A percentile compares a stretch with the other conserved stretches of the same genome.
Evolutionary conservation across 768 basidiomycete genomes (phyloP).

Genomic region (Suillus ampliporus): DNA sequence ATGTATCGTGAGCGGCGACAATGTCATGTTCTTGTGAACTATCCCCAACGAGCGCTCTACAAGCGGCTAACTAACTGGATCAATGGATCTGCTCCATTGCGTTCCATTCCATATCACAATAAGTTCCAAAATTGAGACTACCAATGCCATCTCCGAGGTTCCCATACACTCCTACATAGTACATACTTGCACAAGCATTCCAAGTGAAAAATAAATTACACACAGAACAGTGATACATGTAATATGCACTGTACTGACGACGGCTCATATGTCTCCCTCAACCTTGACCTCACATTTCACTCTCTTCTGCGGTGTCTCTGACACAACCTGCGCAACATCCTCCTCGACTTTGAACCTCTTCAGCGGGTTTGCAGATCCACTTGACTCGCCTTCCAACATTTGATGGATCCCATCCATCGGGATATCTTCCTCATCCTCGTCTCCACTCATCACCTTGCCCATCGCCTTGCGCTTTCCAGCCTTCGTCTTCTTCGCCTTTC

Average conservation of each 20-base stretch:
- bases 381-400: slow-evolving; percentile 7
- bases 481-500: slow-evolving; percentile 43
- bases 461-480: slow-evolving; percentile 20
- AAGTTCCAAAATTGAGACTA: too few relatives aligned
- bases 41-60: too few relatives aligned
- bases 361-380: slow-evolving; percentile 10
- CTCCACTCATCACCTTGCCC: slow-evolving; percentile 16
- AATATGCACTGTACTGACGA: neutral
- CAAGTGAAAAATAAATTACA: neutral
- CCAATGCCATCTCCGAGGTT: too few relatives aligned
- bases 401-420: slow-evolving; percentile 12
- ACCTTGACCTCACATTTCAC: slow-evolving; percentile 26
- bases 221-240: neutral
- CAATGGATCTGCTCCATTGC: too few relatives aligned
- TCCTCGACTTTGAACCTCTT: slow-evolving; percentile 30
- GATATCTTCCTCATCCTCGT: slow-evolving; percentile 8
- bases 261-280: slow-evolving; percentile 7
- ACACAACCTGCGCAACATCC: slow-evolving; percentile 29
- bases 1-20: too few relatives aligned
- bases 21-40: too few relatives aligned
- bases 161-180: too few relatives aligned
- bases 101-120: too few relatives aligned
- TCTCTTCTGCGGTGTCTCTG: slow-evolving; percentile 34
- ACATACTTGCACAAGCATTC: neutral
- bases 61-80: too few relatives aligned